Evolutionary conservation across 768 basidiomycete species (phyloP), one percentile per base, ranked within the genome.

Genomic region (Coprinellus aureogranulatus): DNA sequence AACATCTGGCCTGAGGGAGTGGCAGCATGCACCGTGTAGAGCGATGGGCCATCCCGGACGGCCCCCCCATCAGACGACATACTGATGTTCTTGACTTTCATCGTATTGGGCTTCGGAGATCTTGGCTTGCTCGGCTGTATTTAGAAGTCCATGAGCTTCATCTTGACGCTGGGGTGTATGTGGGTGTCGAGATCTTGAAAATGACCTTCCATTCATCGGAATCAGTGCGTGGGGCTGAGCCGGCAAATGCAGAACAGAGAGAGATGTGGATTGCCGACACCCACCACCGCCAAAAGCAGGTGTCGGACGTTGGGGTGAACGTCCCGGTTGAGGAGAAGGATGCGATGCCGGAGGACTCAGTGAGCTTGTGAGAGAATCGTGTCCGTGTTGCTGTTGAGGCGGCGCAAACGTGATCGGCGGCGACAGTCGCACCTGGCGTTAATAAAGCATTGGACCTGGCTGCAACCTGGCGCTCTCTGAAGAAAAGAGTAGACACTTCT

Each of bases 51-150:
- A 12, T 28, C 26, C 14, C 58, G 41, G 1, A 59, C 58, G 8
- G 59, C 30, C 0, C 62, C 65, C n/a, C 68, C 69, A 55, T 70
- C 68, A 41, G 65, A 70, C 0, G 66, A 66, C 12, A 69, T 44
- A 25, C 56, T 66, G 31, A 70, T 55, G 10, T 59, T 28, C 0
- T 34, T 16, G 37, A 65, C 31, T 0, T 55, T 62, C 26, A 0
- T 44, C 31, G 26, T 68, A 39, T 31, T 65, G 61, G 16, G 56
- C 27, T 18, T 57, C 12, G 1, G 59, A 40, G 46, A 71, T 64
- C 48, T 46, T 41, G 11, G 57, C 64, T 49, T 62, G 62, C 37
- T 70, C 64, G 58, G 56, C 59, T 62, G 58, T 26, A 71, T 68
- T 23, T 67, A 65, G 18, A 54, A 50, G 9, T 69, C 68, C 26